phyloP scores from a whole-genome alignment of 148 eudicot species.

The Spergularia bocconei region DNA sequence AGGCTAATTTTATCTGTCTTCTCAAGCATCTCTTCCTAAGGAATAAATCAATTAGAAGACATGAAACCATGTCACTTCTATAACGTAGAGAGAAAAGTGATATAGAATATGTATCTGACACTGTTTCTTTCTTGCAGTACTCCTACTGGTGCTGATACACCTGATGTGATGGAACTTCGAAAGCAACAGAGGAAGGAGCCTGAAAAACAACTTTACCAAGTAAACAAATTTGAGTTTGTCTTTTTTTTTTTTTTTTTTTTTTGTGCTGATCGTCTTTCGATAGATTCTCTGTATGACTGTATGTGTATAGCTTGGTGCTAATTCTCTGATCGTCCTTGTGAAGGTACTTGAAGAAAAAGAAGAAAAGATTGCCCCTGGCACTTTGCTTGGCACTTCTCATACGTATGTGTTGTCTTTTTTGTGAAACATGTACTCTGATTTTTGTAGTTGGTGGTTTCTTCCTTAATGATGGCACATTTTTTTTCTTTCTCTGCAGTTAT shows the following conservation, averaged over 20 bases:
- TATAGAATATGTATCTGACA: not conserved
- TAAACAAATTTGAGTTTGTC: conserved; percentile 22
- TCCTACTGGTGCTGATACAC: conserved; percentile 99
- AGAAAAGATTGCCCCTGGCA: conserved; percentile 81
- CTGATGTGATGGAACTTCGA: conserved; percentile 98
- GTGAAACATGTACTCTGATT: not conserved
- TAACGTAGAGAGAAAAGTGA: not conserved
- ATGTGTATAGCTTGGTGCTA: not conserved
- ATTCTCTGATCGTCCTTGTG: conserved; percentile 11
- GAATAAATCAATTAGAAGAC: too few relatives aligned
- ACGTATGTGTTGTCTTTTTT: conserved; percentile 50
- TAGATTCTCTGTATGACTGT: not conserved
- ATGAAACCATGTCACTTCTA: too few relatives aligned
- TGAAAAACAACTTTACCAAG: conserved; percentile 89
- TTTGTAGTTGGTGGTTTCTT: not conserved
- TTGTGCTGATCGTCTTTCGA: not conserved
- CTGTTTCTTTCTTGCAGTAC: conserved; percentile 52
- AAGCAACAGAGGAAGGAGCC: conserved; percentile 99
- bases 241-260: too few relatives aligned
- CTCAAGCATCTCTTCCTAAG: too few relatives aligned
- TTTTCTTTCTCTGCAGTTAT: conserved; percentile 45
- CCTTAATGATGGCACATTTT: not conserved
- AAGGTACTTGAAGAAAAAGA: conserved; percentile 96
- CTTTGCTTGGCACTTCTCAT: conserved; percentile 77
- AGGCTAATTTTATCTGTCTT: too few relatives aligned